phyloP scores from a whole-genome alignment of 2,329 filamentous ascomycete species.

The Pseudogymnoascus sp. region DNA sequence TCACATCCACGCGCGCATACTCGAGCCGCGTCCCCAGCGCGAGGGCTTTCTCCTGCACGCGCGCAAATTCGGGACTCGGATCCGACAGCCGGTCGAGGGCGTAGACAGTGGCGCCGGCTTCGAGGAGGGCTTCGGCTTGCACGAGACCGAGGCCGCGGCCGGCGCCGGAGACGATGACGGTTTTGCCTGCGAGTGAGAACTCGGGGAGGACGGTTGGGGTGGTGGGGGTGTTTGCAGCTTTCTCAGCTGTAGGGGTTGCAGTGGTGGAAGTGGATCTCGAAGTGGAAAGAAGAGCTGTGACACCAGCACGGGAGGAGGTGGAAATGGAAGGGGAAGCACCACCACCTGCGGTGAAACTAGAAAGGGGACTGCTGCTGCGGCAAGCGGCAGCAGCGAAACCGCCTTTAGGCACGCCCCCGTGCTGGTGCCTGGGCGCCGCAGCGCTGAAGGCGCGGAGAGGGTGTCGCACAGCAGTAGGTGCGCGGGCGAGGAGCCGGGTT shows the following conservation, averaged over 20 bases:
- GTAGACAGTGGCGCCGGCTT: conserved; percentile 59
- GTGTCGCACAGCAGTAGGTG: not conserved
- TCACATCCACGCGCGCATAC: conserved; percentile 61
- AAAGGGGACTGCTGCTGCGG: not conserved
- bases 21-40: conserved; percentile 53
- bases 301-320: not conserved
- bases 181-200: conserved; percentile 59
- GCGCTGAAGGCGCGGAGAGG: not conserved
- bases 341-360: not conserved
- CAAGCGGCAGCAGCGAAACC: not conserved
- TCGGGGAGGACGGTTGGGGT: conserved; percentile 37
- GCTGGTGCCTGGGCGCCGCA: not conserved
- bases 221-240: not conserved
- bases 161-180: conserved; percentile 63
- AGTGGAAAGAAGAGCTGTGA: not conserved
- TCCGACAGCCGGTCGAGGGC: conserved; percentile 34
- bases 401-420: not conserved
- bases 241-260: no score
- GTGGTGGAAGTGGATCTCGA: not conserved
- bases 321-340: not conserved
- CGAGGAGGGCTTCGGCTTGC: conserved; percentile 62
- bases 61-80: conserved; percentile 46
- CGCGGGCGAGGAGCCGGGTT: not conserved
- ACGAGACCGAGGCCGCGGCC: conserved; percentile 65
- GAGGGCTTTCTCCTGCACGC: conserved; percentile 49